phyloP scores from a whole-genome alignment of 2,329 filamentous ascomycete genomes.

The Lojkania enalia region DNA sequence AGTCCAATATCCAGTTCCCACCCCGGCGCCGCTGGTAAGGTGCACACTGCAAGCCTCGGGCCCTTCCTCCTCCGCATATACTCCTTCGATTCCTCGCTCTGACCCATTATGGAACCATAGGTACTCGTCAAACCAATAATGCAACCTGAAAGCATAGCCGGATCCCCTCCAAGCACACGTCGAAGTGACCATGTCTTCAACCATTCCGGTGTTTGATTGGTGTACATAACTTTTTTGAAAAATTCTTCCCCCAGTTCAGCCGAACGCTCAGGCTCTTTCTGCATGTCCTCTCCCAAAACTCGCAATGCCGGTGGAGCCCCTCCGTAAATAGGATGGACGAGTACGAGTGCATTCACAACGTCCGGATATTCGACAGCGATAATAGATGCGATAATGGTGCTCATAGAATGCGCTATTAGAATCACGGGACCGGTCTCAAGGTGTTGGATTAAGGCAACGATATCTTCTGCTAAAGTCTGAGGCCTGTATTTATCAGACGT shows the following conservation, averaged over 20 bases:
- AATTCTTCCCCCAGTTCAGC: slow-evolving; percentile 2
- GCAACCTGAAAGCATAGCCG: slow-evolving; percentile 12
- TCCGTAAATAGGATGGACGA: slow-evolving; percentile 23
- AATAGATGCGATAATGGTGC: slow-evolving; percentile 14
- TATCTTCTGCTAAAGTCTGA: slow-evolving; percentile 14
- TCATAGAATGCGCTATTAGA: slow-evolving; percentile 21
- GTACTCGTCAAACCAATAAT: slow-evolving; percentile 11
- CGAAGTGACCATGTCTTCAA: slow-evolving; percentile 16
- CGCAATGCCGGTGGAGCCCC: slow-evolving; percentile 10
- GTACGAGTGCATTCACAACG: slow-evolving; percentile 15
- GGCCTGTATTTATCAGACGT: slow-evolving; percentile 11
- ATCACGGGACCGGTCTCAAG: slow-evolving; percentile 8
- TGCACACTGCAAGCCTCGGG: slow-evolving; percentile 16
- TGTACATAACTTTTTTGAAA: slow-evolving; percentile 16
- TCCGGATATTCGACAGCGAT: slow-evolving; percentile 17
- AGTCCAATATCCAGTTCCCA: slow-evolving; percentile 18
- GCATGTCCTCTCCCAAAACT: slow-evolving; percentile 10
- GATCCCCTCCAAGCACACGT: slow-evolving; percentile 11
- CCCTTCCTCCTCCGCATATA: slow-evolving; percentile 18
- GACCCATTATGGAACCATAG: slow-evolving; percentile 15
- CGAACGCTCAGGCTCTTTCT: neutral
- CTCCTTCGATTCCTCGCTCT: slow-evolving; percentile 11
- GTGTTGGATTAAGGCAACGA: slow-evolving; percentile 14
- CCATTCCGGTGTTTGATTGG: slow-evolving; percentile 12
- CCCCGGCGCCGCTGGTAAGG: slow-evolving; percentile 1